These are phyloP conservation scores for Diophrys appendiculata DNA, from an alignment of 73 alveolate genomes.

Conservation along the genomic window DNA sequence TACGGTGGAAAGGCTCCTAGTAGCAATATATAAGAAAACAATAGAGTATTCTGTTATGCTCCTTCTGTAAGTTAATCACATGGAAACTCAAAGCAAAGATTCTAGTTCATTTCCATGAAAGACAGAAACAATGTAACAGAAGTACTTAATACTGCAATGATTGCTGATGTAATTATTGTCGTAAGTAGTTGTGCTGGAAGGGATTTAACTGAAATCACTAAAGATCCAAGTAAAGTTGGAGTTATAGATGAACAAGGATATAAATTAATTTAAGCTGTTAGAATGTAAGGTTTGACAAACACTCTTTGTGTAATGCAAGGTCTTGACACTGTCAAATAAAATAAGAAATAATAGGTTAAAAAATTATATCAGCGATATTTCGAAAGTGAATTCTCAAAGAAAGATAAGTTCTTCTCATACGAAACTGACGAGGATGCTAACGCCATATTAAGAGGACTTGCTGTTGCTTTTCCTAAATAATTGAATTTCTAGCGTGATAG, in stretches of 20 bases:
- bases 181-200: slow-evolving; percentile 87
- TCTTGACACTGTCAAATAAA: slow-evolving; percentile 62
- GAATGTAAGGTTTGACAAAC: slow-evolving; percentile 92
- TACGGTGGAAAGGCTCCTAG: slow-evolving; percentile 2
- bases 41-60: neutral
- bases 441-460: slow-evolving; percentile 25
- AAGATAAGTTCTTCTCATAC: slow-evolving; percentile 66
- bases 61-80: slow-evolving; percentile 4
- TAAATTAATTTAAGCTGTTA: slow-evolving; percentile 77
- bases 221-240: slow-evolving; percentile 91
- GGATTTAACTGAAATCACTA: slow-evolving; percentile 74
- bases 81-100: slow-evolving; percentile 65
- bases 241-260: slow-evolving; percentile 97
- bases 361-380: slow-evolving; percentile 89
- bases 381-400: slow-evolving; percentile 86
- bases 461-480: neutral
- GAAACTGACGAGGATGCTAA: slow-evolving; percentile 32
- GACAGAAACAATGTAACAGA: slow-evolving; percentile 61
- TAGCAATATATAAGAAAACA: neutral
- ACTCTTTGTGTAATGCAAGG: slow-evolving; percentile 91
- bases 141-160: slow-evolving; percentile 87
- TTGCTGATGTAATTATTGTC: slow-evolving; percentile 86
- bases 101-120: slow-evolving; percentile 61
- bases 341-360: slow-evolving; percentile 85
- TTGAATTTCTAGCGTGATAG: slow-evolving; percentile 29